Evolutionary conservation across 495 filamentous ascomycete genomes (phyloP), one percentile per base, ranked within the genome.

Genomic region (Melanomma pulvis-pyrius): DNA sequence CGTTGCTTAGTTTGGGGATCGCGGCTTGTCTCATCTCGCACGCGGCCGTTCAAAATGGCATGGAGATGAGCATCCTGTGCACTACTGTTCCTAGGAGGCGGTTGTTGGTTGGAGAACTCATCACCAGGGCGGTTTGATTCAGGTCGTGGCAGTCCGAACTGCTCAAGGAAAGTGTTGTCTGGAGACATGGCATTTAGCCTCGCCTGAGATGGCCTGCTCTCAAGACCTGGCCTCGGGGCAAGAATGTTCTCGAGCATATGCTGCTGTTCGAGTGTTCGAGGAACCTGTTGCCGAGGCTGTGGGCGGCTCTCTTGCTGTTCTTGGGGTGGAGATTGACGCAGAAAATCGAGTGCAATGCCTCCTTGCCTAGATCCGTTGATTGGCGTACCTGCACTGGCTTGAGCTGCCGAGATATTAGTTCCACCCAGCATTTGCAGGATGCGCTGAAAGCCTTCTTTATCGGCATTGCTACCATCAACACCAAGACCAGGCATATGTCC

Each of bases 371-470:
- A 46, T 36, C 47, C 53, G 39, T 68, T 72, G 19, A 24, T 34
- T 24, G 53, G 46, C n/a, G 32, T 60, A 53, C 47, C 13, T 1
- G 13, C 19, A 24, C 32, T 25, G 17, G 41, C 48, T 15, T 41
- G 55, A 13, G 51, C 26, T 17, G 26, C 51, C 12, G 53, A 47
- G 22, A 78, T 79, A 46, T 76, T 81, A 7, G 73, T 74, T 19
- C 82, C 82, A 59, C 80, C 85, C 39, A 98, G 85, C 83, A 97
- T 96, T 64, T 90, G 85, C 32, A 98, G 78, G 44, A 98, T 88
- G 49, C 88, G 86, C 63, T 93, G 88, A 74, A 98, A 98, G 0
- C 91, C 94, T 78, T 91, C 87, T 76, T 91, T 93, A 65, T 98
- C 93, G 24, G 90, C 88, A 61, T 82, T 82, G 32, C 82, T 82